A percentile compares a stretch with the other conserved stretches of the same genome.
These are phyloP conservation scores for Globisporangium cystogenes DNA, from an alignment of 352 stramenopile species.

Conservation along the genomic window DNA sequence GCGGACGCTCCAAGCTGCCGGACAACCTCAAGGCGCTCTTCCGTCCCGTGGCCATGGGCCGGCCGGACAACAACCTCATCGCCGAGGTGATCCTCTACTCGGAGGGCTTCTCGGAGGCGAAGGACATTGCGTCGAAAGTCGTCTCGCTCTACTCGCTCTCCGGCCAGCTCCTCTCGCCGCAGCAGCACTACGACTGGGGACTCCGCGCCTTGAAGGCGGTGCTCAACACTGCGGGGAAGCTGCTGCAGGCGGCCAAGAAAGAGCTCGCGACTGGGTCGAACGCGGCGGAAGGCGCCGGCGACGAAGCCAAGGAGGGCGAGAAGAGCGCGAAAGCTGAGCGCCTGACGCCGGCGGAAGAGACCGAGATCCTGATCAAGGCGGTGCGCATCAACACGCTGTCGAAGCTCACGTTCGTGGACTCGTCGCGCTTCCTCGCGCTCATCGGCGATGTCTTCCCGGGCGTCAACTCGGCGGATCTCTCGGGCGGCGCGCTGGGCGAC, in stretches of 20 bases:
- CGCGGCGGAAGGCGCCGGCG: not conserved
- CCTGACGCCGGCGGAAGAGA: conserved; percentile 74
- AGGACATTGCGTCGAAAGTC: conserved; percentile 89
- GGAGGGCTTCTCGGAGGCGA: conserved; percentile 89
- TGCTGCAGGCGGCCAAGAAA: conserved; percentile 83
- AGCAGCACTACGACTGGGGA: conserved; percentile 95
- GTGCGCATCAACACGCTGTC: conserved; percentile 94
- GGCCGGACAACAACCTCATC: conserved; percentile 93
- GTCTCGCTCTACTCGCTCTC: conserved; percentile 90
- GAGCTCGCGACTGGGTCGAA: conserved; percentile 23
- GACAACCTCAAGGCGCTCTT: conserved; percentile 96
- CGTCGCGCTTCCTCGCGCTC: conserved; percentile 84
- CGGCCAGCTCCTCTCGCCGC: conserved; percentile 75
- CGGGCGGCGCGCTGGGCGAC: conserved; percentile 68
- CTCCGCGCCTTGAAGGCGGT: conserved; percentile 92
- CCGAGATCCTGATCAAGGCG: conserved; percentile 93
- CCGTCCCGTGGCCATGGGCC: conserved; percentile 90
- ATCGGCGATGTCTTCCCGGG: conserved; percentile 94
- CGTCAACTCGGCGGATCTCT: conserved; percentile 75
- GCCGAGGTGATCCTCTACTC: conserved; percentile 91
- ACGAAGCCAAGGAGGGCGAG: conserved; percentile 12
- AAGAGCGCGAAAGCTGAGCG: conserved; percentile 10
- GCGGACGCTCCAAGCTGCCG: conserved; percentile 88
- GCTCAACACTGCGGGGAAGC: conserved; percentile 91
- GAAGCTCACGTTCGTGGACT: conserved; percentile 93